Evolutionary conservation across 441 rosid genomes (phyloP).

Genomic region (Flueggea neowawraea): DNA sequence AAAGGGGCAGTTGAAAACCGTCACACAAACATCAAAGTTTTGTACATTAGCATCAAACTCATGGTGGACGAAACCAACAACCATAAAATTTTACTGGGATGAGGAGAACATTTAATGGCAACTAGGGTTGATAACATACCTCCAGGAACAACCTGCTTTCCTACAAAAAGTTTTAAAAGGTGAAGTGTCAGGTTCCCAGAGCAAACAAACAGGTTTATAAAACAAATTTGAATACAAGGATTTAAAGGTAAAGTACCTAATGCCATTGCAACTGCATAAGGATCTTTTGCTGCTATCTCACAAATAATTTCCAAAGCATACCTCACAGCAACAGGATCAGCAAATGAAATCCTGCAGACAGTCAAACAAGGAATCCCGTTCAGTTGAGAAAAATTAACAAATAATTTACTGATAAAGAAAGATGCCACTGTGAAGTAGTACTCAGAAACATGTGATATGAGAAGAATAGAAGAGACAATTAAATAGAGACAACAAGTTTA

Average conservation of each 20-base stretch:
- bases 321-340: slow-evolving; percentile 99
- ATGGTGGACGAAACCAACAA: neutral
- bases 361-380: neutral
- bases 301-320: slow-evolving; percentile 91
- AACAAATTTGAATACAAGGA: too few relatives aligned
- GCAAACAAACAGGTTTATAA: too few relatives aligned
- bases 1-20: too few relatives aligned
- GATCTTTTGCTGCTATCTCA: slow-evolving; percentile 88
- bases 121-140: slow-evolving; percentile 40
- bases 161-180: slow-evolving; percentile 49
- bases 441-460: too few relatives aligned
- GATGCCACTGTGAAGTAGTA: neutral
- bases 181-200: neutral
- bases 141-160: slow-evolving; percentile 82
- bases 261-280: slow-evolving; percentile 96
- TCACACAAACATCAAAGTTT: too few relatives aligned
- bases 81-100: neutral
- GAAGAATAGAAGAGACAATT: too few relatives aligned
- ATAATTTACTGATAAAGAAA: neutral
- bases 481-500: too few relatives aligned
- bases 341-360: slow-evolving; percentile 70
- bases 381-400: too few relatives aligned
- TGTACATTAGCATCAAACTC: too few relatives aligned
- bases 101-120: neutral
- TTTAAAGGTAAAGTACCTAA: slow-evolving; percentile 47